Conservation (phyloP, 257 asterid genomes). For the Solanum phureja region DNA sequence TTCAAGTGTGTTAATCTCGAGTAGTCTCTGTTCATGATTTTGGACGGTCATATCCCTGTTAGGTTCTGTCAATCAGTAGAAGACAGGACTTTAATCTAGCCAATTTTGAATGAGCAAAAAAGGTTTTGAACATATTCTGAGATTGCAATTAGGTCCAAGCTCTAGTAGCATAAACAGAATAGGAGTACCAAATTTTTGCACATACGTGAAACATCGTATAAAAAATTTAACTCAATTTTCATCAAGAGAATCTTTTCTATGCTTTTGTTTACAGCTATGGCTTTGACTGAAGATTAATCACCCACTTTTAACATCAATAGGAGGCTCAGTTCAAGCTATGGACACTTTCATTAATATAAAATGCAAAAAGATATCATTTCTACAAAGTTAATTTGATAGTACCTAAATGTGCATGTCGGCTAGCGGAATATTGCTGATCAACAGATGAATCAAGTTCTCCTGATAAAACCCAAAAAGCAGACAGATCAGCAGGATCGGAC, state of each 20-base stretch:
- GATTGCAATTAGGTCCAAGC: not conserved
- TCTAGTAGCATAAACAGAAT: not conserved
- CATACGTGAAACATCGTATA: not conserved
- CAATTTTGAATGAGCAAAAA: not conserved
- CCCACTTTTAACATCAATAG: not conserved
- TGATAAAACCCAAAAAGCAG: conserved; percentile 24
- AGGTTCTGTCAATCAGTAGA: conserved; percentile 39
- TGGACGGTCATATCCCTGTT: conserved; percentile 28
- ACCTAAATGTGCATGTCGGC: conserved; percentile 21
- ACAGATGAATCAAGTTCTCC: conserved; percentile 27
- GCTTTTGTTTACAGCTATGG: not conserved
- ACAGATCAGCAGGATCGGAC: conserved; percentile 21
- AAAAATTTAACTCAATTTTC: not conserved
- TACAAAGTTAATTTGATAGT: not conserved
- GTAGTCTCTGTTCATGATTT: conserved; percentile 67
- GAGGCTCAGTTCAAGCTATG: not conserved
- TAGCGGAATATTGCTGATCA: conserved; percentile 11
- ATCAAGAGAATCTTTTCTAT: not conserved
- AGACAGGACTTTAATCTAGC: conserved; percentile 9
- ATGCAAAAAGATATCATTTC: not conserved
- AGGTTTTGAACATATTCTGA: not conserved
- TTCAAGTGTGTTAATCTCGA: conserved; percentile 85
- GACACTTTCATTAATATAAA: not conserved
- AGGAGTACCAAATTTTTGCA: not conserved
- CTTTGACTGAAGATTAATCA: not conserved